These are phyloP conservation scores for Alternaria novae-zelandiae DNA, from an alignment of 2,329 filamentous ascomycete species.

Conservation along the genomic window DNA sequence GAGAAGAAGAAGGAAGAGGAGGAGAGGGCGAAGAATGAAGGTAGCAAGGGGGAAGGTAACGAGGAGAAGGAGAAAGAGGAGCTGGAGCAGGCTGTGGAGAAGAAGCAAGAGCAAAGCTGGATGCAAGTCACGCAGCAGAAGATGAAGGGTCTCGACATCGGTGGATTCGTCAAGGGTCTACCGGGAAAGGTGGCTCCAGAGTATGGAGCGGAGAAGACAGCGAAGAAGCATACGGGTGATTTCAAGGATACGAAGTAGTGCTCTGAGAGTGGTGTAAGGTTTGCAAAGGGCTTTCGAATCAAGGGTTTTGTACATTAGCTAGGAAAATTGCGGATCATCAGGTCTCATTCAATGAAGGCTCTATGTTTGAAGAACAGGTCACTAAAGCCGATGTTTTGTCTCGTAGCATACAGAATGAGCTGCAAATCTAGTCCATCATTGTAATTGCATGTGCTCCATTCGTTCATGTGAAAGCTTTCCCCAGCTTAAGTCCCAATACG, in stretches of 20 bases:
- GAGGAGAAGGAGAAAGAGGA: conserved; percentile 45
- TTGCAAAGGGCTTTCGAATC: not conserved
- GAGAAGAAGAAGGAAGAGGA: conserved; percentile 53
- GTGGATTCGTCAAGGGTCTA: conserved; percentile 7
- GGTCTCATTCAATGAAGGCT: not conserved
- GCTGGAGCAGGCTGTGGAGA: conserved; percentile 51
- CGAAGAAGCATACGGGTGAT: not conserved
- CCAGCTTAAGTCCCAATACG: conserved; percentile 5
- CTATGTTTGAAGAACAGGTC: not conserved
- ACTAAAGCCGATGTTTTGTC: not conserved
- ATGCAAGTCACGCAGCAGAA: conserved; percentile 53
- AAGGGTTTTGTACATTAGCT: not conserved
- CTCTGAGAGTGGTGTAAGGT: not conserved
- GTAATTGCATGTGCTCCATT: not conserved
- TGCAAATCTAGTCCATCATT: not conserved
- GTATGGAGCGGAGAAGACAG: not conserved
- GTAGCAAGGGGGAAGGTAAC: conserved; percentile 24
- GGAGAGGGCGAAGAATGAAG: conserved; percentile 41
- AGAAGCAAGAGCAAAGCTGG: conserved; percentile 54
- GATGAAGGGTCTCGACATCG: conserved; percentile 39
- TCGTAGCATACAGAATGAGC: not conserved
- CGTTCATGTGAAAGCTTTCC: conserved; percentile 16
- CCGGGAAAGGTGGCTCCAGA: conserved; percentile 1
- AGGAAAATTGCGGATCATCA: not conserved
- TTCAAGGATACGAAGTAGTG: not conserved